These are phyloP conservation scores for Fusarium transvaalense DNA, from an alignment of 2,329 filamentous ascomycete species.

Conservation along the genomic window DNA sequence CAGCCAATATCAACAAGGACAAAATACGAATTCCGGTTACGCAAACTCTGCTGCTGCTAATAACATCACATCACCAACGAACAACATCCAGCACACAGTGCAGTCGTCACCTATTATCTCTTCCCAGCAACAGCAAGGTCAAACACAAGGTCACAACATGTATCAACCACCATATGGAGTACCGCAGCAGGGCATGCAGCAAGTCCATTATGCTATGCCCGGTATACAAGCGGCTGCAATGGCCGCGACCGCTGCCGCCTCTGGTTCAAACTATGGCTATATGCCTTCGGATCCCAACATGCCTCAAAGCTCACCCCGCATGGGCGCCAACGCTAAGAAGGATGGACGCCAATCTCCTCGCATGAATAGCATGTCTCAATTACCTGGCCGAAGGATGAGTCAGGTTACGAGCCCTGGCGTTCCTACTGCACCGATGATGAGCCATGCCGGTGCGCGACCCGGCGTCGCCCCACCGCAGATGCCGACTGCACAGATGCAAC, in stretches of 20 bases:
- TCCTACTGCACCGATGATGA: slow-evolving; percentile 80
- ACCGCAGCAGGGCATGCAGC: slow-evolving; percentile 78
- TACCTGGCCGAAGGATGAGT: slow-evolving; percentile 77
- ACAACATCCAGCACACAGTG: slow-evolving; percentile 73
- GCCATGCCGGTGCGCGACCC: slow-evolving; percentile 68
- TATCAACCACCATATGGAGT: slow-evolving; percentile 85
- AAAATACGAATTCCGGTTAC: slow-evolving; percentile 75
- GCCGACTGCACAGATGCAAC: slow-evolving; percentile 73
- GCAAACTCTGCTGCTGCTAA: slow-evolving; percentile 67
- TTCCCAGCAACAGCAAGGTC: slow-evolving; percentile 75
- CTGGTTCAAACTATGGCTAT: slow-evolving; percentile 81
- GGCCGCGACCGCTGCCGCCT: slow-evolving; percentile 90
- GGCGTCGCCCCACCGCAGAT: slow-evolving; percentile 70
- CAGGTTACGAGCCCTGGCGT: slow-evolving; percentile 82
- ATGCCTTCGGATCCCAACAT: slow-evolving; percentile 77
- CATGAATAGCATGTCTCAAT: slow-evolving; percentile 72
- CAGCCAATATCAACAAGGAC: slow-evolving; percentile 75
- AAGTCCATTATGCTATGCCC: slow-evolving; percentile 76
- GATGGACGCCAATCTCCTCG: slow-evolving; percentile 83
- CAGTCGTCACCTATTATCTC: slow-evolving; percentile 85
- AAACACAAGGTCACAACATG: slow-evolving; percentile 77
- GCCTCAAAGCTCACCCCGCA: slow-evolving; percentile 80
- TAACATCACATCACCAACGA: slow-evolving; percentile 80
- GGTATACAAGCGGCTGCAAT: slow-evolving; percentile 91
- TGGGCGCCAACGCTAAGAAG: slow-evolving; percentile 78